Conservation (phyloP, 164 flowering plant species). For the Kingdonia uniflora region DNA sequence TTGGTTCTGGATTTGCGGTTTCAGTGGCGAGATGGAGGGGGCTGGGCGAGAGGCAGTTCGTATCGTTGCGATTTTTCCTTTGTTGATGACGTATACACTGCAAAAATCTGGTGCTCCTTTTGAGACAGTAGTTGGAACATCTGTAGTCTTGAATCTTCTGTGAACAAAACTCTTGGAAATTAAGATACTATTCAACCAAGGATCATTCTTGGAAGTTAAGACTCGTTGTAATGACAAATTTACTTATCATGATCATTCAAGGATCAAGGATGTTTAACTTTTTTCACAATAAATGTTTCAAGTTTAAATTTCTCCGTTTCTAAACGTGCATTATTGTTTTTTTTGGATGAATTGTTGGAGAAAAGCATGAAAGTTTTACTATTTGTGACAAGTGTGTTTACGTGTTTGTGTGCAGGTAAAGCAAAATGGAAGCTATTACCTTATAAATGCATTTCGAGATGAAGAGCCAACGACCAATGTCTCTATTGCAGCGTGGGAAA, state of each 20-base stretch:
- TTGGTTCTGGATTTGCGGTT: constrained; percentile 20
- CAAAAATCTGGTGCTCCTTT: constrained; percentile 74
- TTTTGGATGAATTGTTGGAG: too few relatives aligned
- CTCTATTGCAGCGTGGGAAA: constrained; percentile 42
- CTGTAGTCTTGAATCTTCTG: constrained; percentile 45
- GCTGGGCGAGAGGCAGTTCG: constrained; percentile 48
- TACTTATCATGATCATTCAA: too few relatives aligned
- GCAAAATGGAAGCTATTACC: constrained; percentile 19
- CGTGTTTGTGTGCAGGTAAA: not conserved
- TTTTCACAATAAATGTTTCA: too few relatives aligned
- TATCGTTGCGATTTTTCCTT: constrained; percentile 46
- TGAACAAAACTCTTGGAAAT: not conserved
- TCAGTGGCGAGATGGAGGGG: constrained; percentile 30
- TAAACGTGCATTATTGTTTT: too few relatives aligned
- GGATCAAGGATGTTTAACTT: too few relatives aligned
- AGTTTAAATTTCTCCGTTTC: too few relatives aligned
- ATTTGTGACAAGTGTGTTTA: not conserved
- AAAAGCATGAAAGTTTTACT: too few relatives aligned
- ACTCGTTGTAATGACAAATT: too few relatives aligned
- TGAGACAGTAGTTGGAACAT: constrained; percentile 30
- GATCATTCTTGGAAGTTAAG: too few relatives aligned
- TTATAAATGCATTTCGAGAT: constrained; percentile 35
- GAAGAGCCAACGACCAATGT: constrained; percentile 54
- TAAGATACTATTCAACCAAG: too few relatives aligned
- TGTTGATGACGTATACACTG: constrained; percentile 53